Evolutionary conservation across 208 protist species (phyloP).

Genomic region (Leishmania mexicana): DNA sequence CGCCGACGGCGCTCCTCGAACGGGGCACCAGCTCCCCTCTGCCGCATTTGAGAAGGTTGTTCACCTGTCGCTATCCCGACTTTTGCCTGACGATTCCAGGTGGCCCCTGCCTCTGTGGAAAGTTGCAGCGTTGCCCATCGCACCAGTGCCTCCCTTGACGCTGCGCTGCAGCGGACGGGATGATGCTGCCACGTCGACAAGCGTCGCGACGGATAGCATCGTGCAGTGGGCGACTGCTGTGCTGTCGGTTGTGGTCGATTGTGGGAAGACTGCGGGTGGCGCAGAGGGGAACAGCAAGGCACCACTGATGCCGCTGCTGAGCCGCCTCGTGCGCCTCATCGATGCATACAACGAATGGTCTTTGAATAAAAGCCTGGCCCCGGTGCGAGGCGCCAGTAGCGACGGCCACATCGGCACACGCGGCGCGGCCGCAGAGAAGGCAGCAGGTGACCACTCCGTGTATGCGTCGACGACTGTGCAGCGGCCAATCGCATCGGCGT

Average conservation of each 20-base stretch:
- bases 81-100: background rate
- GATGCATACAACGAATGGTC: conserved; percentile 14
- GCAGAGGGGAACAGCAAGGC: background rate
- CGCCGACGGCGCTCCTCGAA: background rate
- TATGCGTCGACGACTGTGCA: background rate
- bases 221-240: background rate
- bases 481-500: background rate
- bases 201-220: background rate
- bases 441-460: background rate
- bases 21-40: background rate
- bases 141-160: conserved; percentile 17
- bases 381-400: background rate
- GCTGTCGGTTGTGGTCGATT: background rate
- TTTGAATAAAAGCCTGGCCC: background rate
- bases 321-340: conserved; percentile 12
- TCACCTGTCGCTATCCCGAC: background rate
- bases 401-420: background rate
- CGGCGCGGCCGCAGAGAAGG: background rate
- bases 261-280: background rate
- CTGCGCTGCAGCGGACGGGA: background rate
- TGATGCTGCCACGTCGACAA: background rate
- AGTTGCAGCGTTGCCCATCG: conserved; percentile 18
- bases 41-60: background rate
- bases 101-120: conserved; percentile 30
- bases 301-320: conserved; percentile 3